These are phyloP conservation scores for Arctium minus DNA, from an alignment of 129 eudicot genomes.

Conservation along the genomic window DNA sequence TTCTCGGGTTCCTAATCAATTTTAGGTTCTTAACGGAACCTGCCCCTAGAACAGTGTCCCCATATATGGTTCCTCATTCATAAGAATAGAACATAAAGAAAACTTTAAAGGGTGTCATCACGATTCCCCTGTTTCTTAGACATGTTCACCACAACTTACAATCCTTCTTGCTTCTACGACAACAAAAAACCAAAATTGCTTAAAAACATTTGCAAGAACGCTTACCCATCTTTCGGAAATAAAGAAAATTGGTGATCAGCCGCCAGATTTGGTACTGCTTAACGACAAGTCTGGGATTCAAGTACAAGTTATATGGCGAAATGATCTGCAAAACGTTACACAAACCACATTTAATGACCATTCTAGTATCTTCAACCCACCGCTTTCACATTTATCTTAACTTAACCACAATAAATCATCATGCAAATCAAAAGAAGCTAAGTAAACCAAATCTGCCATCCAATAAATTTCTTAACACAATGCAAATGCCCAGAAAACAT, in stretches of 20 bases:
- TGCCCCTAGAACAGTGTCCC: not conserved
- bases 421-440: not conserved
- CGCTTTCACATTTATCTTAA: not conserved
- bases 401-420: not conserved
- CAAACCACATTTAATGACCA: conserved; percentile 1
- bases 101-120: not conserved
- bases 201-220: conserved; percentile 1
- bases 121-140: not conserved
- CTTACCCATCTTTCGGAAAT: conserved; percentile 97
- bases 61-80: not conserved
- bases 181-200: conserved; percentile 1
- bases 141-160: conserved; percentile 9
- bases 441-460: no score
- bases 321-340: conserved; percentile 68
- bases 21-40: not conserved
- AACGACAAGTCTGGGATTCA: conserved; percentile 86
- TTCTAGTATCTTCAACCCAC: not conserved
- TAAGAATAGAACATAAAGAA: not conserved
- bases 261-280: conserved; percentile 98
- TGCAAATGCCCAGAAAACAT: not conserved
- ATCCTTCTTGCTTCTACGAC: conserved; percentile 3
- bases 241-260: conserved; percentile 79
- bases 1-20: not conserved
- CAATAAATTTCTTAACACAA: not conserved
- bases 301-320: conserved; percentile 80